Evolutionary conservation across 768 basidiomycete species (phyloP), one percentile per base, ranked within the genome.

Genomic region (Rhizopogon salebrosus): DNA sequence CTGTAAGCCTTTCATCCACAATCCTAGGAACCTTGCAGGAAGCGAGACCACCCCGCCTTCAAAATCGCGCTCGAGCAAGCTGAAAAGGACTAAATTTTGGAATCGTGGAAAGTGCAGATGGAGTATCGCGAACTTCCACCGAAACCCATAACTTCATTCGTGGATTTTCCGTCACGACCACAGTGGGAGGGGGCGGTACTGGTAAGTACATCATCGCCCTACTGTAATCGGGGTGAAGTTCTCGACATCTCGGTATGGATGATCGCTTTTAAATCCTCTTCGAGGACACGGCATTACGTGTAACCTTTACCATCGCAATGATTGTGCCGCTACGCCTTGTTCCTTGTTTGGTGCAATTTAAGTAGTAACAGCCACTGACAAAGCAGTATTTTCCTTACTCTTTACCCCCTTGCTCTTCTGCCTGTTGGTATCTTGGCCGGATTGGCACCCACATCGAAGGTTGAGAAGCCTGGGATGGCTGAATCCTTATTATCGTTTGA

Each of bases 1-100:
- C 4, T 57, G 14, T 80, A 75, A 79, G 23, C 49, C 3, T 27
- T 34, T 0, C 80, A 82, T 57, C 40, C 64, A 7, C 50, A 24
- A 1, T 56, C 54, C 14, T 3, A 29, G 0, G 63, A 58, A 14
- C 80, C 82, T 55, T 53, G 54, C 22, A 67, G 64, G 27, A 72
- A 70, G 23, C 71, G 74, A 57, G 57, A 52, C 6, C 80, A 72
- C 53, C 55, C 71, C 0, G 60, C 67, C 5, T 77, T 76, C 55
- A 68, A 70, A 38, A 64, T 70, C 1, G 77, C 72, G 0, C 51
- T 82, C 13, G 78, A 80, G 11, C 78, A 79, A 38, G 77, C 81
- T 0, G 77, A 81, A 46, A 73, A 72, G 63, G 68, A 6, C 62
- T 79, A 13, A 74, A 85, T 58, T 78, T 85, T 48, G 81, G 73